phyloP scores from a whole-genome alignment of 192 early-diverging fungal species.

The Entomortierella chlamydospora region DNA sequence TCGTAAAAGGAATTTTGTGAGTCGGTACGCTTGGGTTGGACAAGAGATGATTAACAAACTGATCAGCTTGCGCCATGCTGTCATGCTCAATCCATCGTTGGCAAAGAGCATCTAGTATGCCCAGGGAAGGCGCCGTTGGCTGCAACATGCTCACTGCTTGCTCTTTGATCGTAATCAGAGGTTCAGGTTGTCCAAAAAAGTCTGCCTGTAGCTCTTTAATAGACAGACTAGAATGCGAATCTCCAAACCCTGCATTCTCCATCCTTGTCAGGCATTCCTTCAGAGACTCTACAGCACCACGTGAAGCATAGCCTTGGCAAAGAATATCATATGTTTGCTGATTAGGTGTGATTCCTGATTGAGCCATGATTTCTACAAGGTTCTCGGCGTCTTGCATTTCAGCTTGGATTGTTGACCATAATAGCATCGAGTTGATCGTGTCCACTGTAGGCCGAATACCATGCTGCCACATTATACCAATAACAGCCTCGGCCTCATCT shows the following conservation, averaged over 20 bases:
- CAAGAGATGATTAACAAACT: conserved; percentile 11
- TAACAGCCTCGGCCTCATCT: conserved; percentile 21
- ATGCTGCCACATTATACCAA: conserved; percentile 10
- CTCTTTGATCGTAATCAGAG: not conserved
- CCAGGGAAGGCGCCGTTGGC: not conserved
- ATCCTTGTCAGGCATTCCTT: conserved; percentile 20
- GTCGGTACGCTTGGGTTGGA: conserved; percentile 4
- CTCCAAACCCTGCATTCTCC: conserved; percentile 20
- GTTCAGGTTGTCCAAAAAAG: conserved; percentile 9
- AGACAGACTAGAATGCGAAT: not conserved
- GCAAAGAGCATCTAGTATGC: conserved; percentile 18
- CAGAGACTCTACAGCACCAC: conserved; percentile 14
- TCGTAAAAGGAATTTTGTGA: conserved; percentile 23
- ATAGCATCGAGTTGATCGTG: conserved; percentile 29
- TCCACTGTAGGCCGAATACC: conserved; percentile 24
- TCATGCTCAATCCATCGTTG: conserved; percentile 27
- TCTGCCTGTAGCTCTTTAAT: not conserved
- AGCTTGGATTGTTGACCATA: conserved; percentile 29
- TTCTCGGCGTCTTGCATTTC: conserved; percentile 30
- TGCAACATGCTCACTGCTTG: no score
- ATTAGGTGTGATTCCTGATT: conserved; percentile 23
- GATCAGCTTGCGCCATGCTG: conserved; percentile 24
- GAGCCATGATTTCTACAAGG: conserved; percentile 15
- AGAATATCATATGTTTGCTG: conserved; percentile 35
- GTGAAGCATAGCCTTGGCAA: conserved; percentile 32